Conservation (phyloP, 169 alveolate species). For the Ichthyophthirius multifiliis region DNA sequence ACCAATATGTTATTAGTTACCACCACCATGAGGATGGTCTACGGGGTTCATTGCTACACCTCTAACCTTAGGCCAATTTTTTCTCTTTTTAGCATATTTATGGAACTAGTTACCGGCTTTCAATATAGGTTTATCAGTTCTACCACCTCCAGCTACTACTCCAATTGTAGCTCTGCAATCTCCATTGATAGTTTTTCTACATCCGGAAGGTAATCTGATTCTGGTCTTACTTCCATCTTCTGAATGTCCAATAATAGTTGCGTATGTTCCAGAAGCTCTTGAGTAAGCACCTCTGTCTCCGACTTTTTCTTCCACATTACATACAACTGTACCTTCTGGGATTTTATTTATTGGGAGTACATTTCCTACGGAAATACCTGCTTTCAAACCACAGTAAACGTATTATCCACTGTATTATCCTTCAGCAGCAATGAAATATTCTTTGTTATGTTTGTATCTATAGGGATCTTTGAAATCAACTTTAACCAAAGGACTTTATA, state of each 20-base stretch:
- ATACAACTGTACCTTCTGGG: slow-evolving; percentile 99
- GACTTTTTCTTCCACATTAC: slow-evolving; percentile 95
- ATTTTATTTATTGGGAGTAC: slow-evolving; percentile 95
- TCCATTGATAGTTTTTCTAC: slow-evolving; percentile 92
- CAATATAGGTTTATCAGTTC: slow-evolving; percentile 98
- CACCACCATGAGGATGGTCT: slow-evolving; percentile 99
- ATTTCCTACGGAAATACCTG: slow-evolving; percentile 96
- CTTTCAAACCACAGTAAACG: slow-evolving; percentile 97
- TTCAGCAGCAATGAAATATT: slow-evolving; percentile 97
- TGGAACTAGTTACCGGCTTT: slow-evolving; percentile 99
- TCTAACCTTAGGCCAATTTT: slow-evolving; percentile 99
- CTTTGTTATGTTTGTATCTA: slow-evolving; percentile 93
- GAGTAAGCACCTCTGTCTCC: slow-evolving; percentile 99
- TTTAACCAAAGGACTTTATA: slow-evolving; percentile 96
- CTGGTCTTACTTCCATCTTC: slow-evolving; percentile 97
- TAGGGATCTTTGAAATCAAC: slow-evolving; percentile 97
- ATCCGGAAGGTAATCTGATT: slow-evolving; percentile 97
- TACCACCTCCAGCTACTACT: slow-evolving; percentile 99
- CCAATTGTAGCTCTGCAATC: slow-evolving; percentile 97
- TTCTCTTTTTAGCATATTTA: slow-evolving; percentile 97
- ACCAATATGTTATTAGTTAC: slow-evolving; percentile 99
- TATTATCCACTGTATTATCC: slow-evolving; percentile 99
- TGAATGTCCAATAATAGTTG: slow-evolving; percentile 94
- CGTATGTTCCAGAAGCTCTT: slow-evolving; percentile 97
- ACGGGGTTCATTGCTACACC: slow-evolving; percentile 99